Evolutionary conservation across 306 rosid genomes (phyloP), one percentile per base, ranked within the genome.

Genomic region (Glycine soja): DNA sequence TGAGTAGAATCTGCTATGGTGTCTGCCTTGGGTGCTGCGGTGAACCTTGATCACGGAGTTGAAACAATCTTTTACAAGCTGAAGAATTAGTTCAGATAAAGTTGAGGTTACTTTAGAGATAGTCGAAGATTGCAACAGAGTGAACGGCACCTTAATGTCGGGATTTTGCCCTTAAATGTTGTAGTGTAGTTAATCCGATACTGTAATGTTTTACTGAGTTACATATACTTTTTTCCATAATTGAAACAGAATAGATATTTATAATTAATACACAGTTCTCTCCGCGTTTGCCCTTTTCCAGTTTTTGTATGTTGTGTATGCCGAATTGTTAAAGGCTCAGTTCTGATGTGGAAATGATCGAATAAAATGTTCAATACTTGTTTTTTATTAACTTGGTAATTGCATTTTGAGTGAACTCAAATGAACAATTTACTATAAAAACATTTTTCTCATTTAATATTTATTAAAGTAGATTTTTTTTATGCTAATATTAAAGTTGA

Each of bases 101-200:
- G 45, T 63, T 34, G 34, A 45, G 82, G 62, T 80, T 80, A 75
- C 74, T 62, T 66, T 15, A 34, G 52, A 58, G 90, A 75, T 53
- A 38, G 54, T 78, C 81, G 65, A 84, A 75, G 76, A 67, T 70
- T 84, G 87, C 87, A 88, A 75, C 76, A 67, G 81, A 83, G 83
- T 68, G 42, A 43, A 64, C 79, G 87, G 83, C 79, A 77, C 77
- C 67, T 74, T 32, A 77, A 77, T 61, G 1, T 38, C 68, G 75
- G 83, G 74, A 62, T 82, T 81, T 53, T 80, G 7, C 84, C 77
- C 82, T 69, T 73, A 32, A 38, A 24, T 76, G 70, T 51, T 80
- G 72, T 61, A 47, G 85, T 81, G 77, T 45, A 79, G 81, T 59
- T 52, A 75, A 73, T 73, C 76, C 69, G 45, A 50, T 70, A 75